Evolutionary conservation across 1,284 basidiomycete species (phyloP).

Genomic region (Boletus holoroseus): DNA sequence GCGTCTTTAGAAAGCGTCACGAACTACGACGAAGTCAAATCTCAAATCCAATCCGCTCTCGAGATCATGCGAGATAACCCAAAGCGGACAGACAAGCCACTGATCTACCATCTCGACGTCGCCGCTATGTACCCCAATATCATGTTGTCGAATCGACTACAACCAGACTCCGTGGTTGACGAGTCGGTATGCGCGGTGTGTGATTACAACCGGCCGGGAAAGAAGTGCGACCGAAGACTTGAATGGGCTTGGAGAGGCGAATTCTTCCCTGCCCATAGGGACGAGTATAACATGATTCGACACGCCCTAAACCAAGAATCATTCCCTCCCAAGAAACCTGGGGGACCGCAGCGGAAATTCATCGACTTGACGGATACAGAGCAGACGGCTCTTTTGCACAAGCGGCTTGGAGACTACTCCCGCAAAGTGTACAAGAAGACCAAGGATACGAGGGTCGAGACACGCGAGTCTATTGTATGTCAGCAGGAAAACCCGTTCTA

Average conservation of each 20-base stretch:
- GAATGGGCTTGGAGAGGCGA: slow-evolving; percentile 99
- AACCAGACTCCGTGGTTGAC: slow-evolving; percentile 97
- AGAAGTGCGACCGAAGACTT: slow-evolving; percentile 89
- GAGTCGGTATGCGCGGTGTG: slow-evolving; percentile 97
- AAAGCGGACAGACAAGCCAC: slow-evolving; percentile 81
- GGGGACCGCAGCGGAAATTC: slow-evolving; percentile 75
- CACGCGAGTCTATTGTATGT: slow-evolving; percentile 93
- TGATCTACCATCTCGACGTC: slow-evolving; percentile 99
- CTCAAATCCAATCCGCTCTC: slow-evolving; percentile 71
- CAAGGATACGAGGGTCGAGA: slow-evolving; percentile 97
- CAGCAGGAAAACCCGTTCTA: slow-evolving; percentile 99
- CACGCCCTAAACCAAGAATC: slow-evolving; percentile 93
- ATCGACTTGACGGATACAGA: slow-evolving; percentile 82
- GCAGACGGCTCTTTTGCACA: slow-evolving; percentile 89
- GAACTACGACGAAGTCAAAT: slow-evolving; percentile 94
- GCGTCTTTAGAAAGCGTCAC: slow-evolving; percentile 78
- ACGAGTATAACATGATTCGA: slow-evolving; percentile 99
- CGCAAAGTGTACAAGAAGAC: slow-evolving; percentile 98
- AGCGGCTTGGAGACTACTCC: slow-evolving; percentile 97
- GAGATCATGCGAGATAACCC: slow-evolving; percentile 92
- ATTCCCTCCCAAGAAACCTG: slow-evolving; percentile 80
- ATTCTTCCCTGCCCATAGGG: slow-evolving; percentile 95
- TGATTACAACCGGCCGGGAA: slow-evolving; percentile 96
- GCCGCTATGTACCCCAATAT: slow-evolving; percentile 99
- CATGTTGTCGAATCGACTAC: slow-evolving; percentile 99